A percentile compares a stretch with the other conserved stretches of the same genome.
Conservation (phyloP, 805 yeast species). For the Wickerhamiella kazuoi region DNA sequence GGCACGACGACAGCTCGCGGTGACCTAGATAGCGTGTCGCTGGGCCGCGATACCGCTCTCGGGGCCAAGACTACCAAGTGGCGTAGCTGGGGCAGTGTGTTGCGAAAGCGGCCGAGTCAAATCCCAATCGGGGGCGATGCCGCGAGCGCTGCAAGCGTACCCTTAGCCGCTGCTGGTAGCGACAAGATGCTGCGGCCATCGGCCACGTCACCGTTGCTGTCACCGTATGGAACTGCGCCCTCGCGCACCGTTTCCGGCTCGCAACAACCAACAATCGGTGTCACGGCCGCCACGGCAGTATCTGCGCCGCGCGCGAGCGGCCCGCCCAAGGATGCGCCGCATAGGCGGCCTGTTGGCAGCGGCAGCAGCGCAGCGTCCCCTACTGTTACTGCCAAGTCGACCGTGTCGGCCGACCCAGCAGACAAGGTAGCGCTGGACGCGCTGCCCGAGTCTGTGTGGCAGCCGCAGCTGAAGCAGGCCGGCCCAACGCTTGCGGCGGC, state of each 20-base stretch:
- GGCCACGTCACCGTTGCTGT: background rate
- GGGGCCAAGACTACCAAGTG: background rate
- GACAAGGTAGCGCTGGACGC: too few species aligned
- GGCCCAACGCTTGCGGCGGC: background rate
- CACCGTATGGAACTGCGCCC: background rate
- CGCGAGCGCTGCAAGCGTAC: background rate
- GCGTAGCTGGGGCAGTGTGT: background rate
- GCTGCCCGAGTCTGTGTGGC: background rate
- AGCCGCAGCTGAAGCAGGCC: background rate
- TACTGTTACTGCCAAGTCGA: background rate
- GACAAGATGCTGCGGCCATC: background rate
- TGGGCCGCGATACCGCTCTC: background rate
- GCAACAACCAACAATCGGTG: background rate
- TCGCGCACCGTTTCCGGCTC: background rate
- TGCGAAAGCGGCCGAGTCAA: background rate
- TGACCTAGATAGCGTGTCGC: too few species aligned
- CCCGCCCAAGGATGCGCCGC: background rate
- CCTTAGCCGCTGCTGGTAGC: background rate
- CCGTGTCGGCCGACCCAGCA: background rate
- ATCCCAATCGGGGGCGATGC: background rate
- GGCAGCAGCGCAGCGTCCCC: background rate
- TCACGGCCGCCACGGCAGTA: background rate
- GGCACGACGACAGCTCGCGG: too few species aligned
- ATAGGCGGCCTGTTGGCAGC: background rate
- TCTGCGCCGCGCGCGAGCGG: background rate